These are phyloP conservation scores for Breynia disticha DNA, from an alignment of 441 rosid genomes.

Conservation along the genomic window DNA sequence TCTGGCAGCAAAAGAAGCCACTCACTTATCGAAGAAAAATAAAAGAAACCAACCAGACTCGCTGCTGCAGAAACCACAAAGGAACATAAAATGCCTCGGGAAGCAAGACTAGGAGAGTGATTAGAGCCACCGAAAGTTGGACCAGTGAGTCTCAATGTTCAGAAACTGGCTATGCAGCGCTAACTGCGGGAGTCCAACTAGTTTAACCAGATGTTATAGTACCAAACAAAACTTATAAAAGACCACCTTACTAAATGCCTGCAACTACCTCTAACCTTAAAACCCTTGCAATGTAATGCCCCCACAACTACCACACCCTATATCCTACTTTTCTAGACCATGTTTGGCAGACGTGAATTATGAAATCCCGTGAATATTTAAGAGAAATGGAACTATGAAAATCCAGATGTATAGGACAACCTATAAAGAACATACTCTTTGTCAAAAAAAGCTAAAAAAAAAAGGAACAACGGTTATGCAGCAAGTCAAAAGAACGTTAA, in stretches of 20 bases:
- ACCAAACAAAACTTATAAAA: no score
- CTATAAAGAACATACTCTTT: no score
- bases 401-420: no score
- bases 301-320: background rate
- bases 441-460: no score
- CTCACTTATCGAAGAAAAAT: no score
- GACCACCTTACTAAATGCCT: background rate
- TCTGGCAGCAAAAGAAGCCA: no score
- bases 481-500: no score
- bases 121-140: constrained; percentile 7
- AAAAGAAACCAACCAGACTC: no score
- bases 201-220: background rate
- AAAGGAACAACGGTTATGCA: no score
- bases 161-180: constrained; percentile 9
- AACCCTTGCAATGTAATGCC: background rate
- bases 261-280: background rate
- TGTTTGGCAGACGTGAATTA: no score
- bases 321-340: background rate
- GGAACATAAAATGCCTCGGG: constrained; percentile 6
- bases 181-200: constrained; percentile 13
- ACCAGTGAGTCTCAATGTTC: constrained; percentile 7
- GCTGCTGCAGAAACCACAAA: background rate
- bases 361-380: no score
- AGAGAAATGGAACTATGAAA: no score
- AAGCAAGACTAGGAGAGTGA: background rate